Evolutionary conservation across 2,329 filamentous ascomycete species (phyloP).

Genomic region (Periconia sp.): DNA sequence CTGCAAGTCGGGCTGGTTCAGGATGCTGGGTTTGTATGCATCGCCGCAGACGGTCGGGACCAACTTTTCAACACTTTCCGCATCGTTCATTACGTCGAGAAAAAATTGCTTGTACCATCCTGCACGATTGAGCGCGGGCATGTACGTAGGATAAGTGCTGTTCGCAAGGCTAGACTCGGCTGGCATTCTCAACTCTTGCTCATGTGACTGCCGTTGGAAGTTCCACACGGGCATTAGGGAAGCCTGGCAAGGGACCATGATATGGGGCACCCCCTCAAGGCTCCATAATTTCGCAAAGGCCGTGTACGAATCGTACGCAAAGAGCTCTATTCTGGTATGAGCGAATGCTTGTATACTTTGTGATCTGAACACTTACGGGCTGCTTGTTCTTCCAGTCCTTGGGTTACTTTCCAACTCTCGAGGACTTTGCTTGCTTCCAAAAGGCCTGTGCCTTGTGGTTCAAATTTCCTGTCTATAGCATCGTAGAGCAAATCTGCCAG

Average conservation of each 20-base stretch:
- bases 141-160: slow-evolving; percentile 28
- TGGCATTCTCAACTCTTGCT: slow-evolving; percentile 28
- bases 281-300: slow-evolving; percentile 42
- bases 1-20: slow-evolving; percentile 40
- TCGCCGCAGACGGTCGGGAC: slow-evolving; percentile 35
- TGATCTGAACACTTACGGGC: slow-evolving; percentile 26
- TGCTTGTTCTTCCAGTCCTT: slow-evolving; percentile 32
- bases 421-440: slow-evolving; percentile 42
- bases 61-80: slow-evolving; percentile 34
- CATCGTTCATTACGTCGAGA: slow-evolving; percentile 34
- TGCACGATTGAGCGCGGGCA: slow-evolving; percentile 42
- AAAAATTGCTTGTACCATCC: slow-evolving; percentile 47
- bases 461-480: slow-evolving; percentile 38
- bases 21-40: slow-evolving; percentile 35
- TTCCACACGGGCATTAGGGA: slow-evolving; percentile 36
- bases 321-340: slow-evolving; percentile 27
- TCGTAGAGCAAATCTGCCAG: slow-evolving; percentile 44
- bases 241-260: slow-evolving; percentile 39
- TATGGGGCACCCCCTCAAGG: slow-evolving; percentile 39
- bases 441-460: slow-evolving; percentile 42
- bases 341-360: not conserved
- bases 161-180: slow-evolving; percentile 13
- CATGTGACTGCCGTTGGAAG: slow-evolving; percentile 32
- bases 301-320: slow-evolving; percentile 32
- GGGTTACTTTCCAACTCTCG: slow-evolving; percentile 35